phyloP scores from a whole-genome alignment of 2,329 filamentous ascomycete species.

The Diaporthe ampelina region DNA sequence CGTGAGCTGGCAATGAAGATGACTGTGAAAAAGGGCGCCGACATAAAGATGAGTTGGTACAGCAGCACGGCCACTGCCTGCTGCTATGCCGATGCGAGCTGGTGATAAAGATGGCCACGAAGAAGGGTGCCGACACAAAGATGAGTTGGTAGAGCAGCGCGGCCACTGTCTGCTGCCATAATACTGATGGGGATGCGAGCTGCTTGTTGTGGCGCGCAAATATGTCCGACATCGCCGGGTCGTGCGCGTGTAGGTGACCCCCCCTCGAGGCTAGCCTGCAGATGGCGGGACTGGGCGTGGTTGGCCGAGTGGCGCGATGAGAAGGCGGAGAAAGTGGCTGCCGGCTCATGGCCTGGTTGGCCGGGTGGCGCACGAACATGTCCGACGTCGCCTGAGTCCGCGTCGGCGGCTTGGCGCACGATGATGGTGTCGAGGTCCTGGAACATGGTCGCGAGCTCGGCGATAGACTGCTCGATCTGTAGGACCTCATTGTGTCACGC shows the following conservation, averaged over 20 bases:
- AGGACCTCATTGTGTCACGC: conserved; percentile 88
- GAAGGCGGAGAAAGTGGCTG: conserved; percentile 73
- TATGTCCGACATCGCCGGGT: conserved; percentile 49
- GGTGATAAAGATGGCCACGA: too few species aligned
- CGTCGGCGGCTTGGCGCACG: too few species aligned
- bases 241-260: conserved; percentile 47
- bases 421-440: conserved; percentile 81
- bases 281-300: conserved; percentile 50
- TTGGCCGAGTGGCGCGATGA: conserved; percentile 71
- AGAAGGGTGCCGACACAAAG: conserved; percentile 63
- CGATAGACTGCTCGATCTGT: conserved; percentile 82
- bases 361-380: too few species aligned
- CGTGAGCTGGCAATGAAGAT: conserved; percentile 89
- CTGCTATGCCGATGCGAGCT: too few species aligned
- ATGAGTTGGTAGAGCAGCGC: conserved; percentile 85
- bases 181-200: conserved; percentile 58
- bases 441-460: conserved; percentile 79
- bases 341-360: conserved; percentile 57
- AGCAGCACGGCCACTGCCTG: too few species aligned
- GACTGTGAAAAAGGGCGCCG: too few species aligned
- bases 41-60: too few species aligned
- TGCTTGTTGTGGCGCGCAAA: conserved; percentile 53
- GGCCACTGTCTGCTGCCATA: conserved; percentile 82
- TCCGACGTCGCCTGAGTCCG: too few species aligned
- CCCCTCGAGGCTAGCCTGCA: conserved; percentile 47